A percentile compares a stretch with the other conserved stretches of the same genome.
Evolutionary conservation across 805 yeast genomes (phyloP).

Genomic region (Hanseniaspora guilliermondii): DNA sequence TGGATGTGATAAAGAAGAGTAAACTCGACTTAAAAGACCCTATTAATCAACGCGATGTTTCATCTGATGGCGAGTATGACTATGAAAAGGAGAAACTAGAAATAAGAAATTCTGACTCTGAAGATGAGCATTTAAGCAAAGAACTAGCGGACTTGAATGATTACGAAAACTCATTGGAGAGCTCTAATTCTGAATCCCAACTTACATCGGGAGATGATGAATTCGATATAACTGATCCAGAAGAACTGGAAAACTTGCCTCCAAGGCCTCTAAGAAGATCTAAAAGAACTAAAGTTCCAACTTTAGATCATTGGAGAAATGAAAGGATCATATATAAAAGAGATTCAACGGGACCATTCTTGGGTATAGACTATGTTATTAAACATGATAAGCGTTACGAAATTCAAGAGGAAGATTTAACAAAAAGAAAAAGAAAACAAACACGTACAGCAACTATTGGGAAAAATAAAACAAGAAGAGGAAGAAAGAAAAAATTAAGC

Average conservation of each 20-base stretch:
- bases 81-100: constrained; percentile 15
- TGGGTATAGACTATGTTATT: constrained; percentile 47
- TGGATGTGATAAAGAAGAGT: background rate
- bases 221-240: constrained; percentile 19
- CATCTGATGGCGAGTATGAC: constrained; percentile 16
- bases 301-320: constrained; percentile 75
- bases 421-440: constrained; percentile 15
- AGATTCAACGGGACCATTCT: constrained; percentile 32
- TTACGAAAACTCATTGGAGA: background rate
- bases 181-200: background rate
- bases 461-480: constrained; percentile 19
- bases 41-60: constrained; percentile 14
- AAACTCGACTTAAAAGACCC: constrained; percentile 16
- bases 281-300: constrained; percentile 50
- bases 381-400: constrained; percentile 28
- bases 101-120: constrained; percentile 15
- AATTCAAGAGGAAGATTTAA: constrained; percentile 22
- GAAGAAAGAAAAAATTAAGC: constrained; percentile 8
- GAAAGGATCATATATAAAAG: constrained; percentile 55
- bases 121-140: constrained; percentile 11
- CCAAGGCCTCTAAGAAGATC: constrained; percentile 41
- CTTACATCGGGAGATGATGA: constrained; percentile 17
- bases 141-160: background rate
- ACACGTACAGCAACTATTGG: constrained; percentile 10
- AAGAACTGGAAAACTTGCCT: constrained; percentile 17